These are phyloP conservation scores for Trichophyton verrucosum DNA, from an alignment of 2,329 filamentous ascomycete species.

Conservation along the genomic window DNA sequence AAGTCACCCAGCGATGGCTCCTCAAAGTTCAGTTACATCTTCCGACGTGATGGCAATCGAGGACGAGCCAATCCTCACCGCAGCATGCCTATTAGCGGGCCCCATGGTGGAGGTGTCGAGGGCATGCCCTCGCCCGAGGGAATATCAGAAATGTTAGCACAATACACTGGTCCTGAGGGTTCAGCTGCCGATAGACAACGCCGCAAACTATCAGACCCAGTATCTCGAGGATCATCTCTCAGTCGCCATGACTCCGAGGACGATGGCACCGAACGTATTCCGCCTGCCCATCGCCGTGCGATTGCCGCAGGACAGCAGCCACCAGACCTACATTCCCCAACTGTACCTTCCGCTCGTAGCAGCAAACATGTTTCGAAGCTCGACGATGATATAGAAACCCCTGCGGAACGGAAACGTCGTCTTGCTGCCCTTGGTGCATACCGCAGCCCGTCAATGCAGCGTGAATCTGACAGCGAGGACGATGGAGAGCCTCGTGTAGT, in stretches of 20 bases:
- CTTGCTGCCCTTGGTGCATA: constrained; percentile 31
- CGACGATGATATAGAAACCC: constrained; percentile 25
- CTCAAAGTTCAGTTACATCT: constrained; percentile 15
- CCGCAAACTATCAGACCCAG: constrained; percentile 17
- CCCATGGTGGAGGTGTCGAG: constrained; percentile 14
- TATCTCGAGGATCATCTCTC: neutral
- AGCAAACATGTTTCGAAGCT: constrained; percentile 17
- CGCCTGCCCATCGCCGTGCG: constrained; percentile 21
- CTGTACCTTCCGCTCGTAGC: neutral
- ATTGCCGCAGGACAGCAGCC: constrained; percentile 3
- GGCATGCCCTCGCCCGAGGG: constrained; percentile 22
- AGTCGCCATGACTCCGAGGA: constrained; percentile 29
- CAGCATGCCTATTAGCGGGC: constrained; percentile 15
- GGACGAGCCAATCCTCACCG: constrained; percentile 6
- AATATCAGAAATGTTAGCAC: constrained; percentile 27
- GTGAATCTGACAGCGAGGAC: constrained; percentile 19
- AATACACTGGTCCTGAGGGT: constrained; percentile 21
- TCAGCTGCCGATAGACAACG: constrained; percentile 31
- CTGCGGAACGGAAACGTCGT: constrained; percentile 36
- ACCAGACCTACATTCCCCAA: neutral
- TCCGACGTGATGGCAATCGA: constrained; percentile 8
- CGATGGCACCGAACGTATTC: constrained; percentile 32
- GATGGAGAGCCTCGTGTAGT: constrained; percentile 16
- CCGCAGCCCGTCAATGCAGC: constrained; percentile 10
- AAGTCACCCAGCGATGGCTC: constrained; percentile 41